Conservation (phyloP, 1,284 basidiomycete genomes). For the Moesziomyces globuligerus region DNA sequence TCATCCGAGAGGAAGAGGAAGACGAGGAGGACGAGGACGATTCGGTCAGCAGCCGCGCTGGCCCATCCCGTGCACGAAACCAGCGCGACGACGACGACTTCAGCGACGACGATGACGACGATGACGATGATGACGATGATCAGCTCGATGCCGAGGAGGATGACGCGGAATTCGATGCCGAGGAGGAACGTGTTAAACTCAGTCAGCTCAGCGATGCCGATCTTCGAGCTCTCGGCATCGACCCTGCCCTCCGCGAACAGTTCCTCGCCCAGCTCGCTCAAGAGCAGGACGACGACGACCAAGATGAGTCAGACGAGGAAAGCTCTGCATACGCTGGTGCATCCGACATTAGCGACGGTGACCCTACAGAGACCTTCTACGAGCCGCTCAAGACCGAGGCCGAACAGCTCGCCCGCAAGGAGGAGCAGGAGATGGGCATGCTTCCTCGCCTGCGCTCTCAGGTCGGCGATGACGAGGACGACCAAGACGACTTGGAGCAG, state of each 20-base stretch:
- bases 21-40: slow-evolving; percentile 60
- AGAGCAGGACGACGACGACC: slow-evolving; percentile 31
- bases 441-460: slow-evolving; percentile 42
- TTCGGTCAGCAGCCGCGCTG: slow-evolving; percentile 10
- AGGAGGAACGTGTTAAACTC: slow-evolving; percentile 33
- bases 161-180: slow-evolving; percentile 44
- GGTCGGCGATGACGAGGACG: slow-evolving; percentile 23
- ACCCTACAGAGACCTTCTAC: slow-evolving; percentile 53
- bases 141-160: slow-evolving; percentile 30
- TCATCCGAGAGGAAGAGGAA: slow-evolving; percentile 38
- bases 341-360: slow-evolving; percentile 61
- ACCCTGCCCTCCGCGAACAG: slow-evolving; percentile 43
- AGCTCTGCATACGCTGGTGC: slow-evolving; percentile 57
- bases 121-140: slow-evolving; percentile 50
- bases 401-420: slow-evolving; percentile 56
- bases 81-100: slow-evolving; percentile 33
- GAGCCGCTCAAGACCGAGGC: slow-evolving; percentile 63
- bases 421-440: slow-evolving; percentile 52
- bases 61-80: slow-evolving; percentile 15
- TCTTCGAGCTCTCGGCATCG: slow-evolving; percentile 50
- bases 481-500: slow-evolving; percentile 16
- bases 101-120: slow-evolving; percentile 29
- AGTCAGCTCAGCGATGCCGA: slow-evolving; percentile 54
- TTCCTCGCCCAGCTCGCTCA: slow-evolving; percentile 35
- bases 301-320: slow-evolving; percentile 52